Base-by-base conservation (phyloP, 805 yeast species). In the Scheffersomyces ergatensis region DNA sequence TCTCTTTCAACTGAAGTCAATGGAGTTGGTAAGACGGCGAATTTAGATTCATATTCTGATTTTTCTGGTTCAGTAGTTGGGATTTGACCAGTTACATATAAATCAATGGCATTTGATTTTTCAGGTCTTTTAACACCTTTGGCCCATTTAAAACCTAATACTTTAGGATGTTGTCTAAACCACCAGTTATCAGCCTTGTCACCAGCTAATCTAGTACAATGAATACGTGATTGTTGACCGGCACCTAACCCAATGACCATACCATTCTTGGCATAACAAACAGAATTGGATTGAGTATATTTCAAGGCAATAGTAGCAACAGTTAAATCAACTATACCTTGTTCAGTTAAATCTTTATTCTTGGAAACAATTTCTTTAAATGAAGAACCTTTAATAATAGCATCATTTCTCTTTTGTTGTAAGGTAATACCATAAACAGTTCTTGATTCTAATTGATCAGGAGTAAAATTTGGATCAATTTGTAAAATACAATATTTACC, bases 181-280 rank as follows among this genome's bases (percentile, higher is more conserved):
- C 99, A 93, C 98, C 98, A 93, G 80, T 90, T 90, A 68, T 93
- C 97, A 51, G 98, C 97, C 77, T 93, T 93, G 62, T 93, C 99
- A 65, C 99, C 99, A 38, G 99, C 99, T 55, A 93, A 80, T 74
- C 99, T 85, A 37, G 99, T 93, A 75, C 99, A 93, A 76, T 93
- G 99, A 60, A 93, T 93, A 74, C 99, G 83, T 42, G 97, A 89
- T 74, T 93, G 99, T 77, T 93, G 99, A 52, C 99, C 99, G 45
- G 99, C 99, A 60, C 99, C 99, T 56, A 93, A 79, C 51, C 99
- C 99, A 58, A 93, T 82, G 46, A 93, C 96, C 99, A 93, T 93
- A 76, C 99, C 99, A 66, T 90, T 87, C 74, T 90, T 93, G 55
- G 97, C 97, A 68, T 90, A 93, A 72, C 97, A 89, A 39, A 93